Evolutionary conservation across 2,329 filamentous ascomycete genomes (phyloP), one percentile per base, ranked within the genome.

Genomic region (Claviceps cyperi): DNA sequence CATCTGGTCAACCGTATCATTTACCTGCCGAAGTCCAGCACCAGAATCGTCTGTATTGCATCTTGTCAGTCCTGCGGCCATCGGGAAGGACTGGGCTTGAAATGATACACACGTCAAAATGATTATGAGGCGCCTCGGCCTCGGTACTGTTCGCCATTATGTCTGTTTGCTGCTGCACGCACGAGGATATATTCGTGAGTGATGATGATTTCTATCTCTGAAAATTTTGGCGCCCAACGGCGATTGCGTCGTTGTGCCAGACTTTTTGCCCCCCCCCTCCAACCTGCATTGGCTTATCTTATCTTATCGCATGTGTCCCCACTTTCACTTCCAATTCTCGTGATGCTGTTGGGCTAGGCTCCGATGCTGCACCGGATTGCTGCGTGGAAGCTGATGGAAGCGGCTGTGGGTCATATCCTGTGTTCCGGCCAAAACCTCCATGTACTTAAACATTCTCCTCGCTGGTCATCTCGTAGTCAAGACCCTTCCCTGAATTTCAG

Each of bases 11-110:
- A n/a, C 7, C 15, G 15, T 3, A 36, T 11, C 22, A 46, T 32
- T 35, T 46, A 46, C 43, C 43, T 43, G 37, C 68, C 82, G 62
- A 84, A 85, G 66, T 86, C 81, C 58, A 86, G 71, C 55, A 81
- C 77, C 55, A 86, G 70, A 58, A 86, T 82, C 54, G 83, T 86
- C 71, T 83, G 36, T 9, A 7, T 40, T 13, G 37, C 39, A 9
- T 11, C 46, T 28, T 40, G 37, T 47, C 22, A 47, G 46, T 22
- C 11, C 1, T 11, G 17, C 32, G 32, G 22, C 17, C n/a, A 43
- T 40, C 5, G 19, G 14, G 5, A 21, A 35, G 17, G 32, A 45
- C 32, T 32, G 5, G 28, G 21, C 36, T 39, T 46, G 15, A 43
- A 19, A 15, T 19, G 3, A 2, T 21, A 49, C 48, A 8, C 4